Evolutionary conservation across 2,329 filamentous ascomycete species (phyloP), one percentile per base, ranked within the genome.

Genomic region (Balansia obtecta): DNA sequence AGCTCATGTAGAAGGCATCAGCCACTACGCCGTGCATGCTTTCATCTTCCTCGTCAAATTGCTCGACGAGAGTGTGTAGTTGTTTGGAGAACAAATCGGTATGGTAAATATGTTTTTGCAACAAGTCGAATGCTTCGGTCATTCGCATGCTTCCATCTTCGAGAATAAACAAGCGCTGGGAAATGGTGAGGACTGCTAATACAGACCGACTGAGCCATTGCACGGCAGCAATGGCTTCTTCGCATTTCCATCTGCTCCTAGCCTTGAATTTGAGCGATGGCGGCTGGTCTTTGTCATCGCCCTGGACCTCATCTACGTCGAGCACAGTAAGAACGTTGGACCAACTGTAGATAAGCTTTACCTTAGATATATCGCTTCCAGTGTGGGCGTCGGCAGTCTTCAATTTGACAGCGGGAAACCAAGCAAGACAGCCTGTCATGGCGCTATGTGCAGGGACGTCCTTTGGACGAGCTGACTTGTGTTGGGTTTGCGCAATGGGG

Each of bases 1-100:
- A 91, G 66, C 91, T 96, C 88, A 97, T 97, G 63, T 91, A 91
- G 59, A 96, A 98, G 0, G 90, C 93, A 72, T 98, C 93, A 8
- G 91, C 91, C 45, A 97, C 88, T 9, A 97, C 90, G 2, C 91
- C 91, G 67, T 97, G 93, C 82, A 97, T 86, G 0, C 88, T 87
- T 0, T 80, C 74, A 59, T 96, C 89, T 52, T 90, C 82, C 57
- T 95, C 89, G 55, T 96, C 85, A 16, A 93, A 73, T 53, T 90
- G 84, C 64, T 97, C 93, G 20, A 98, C 88, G 6, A 97, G 76
- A 16, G 73, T 77, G 60, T 88, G 85, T 12, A 98, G 72, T 62
- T 97, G 93, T 27, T 80, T 78, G 1, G 91, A 96, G 65, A 97
- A 98, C 15, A 95, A 69, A 62, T 97, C 90, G 47, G 80, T 75